Base-by-base conservation (phyloP, 257 asterid species). In the Solanum dulcamara region DNA sequence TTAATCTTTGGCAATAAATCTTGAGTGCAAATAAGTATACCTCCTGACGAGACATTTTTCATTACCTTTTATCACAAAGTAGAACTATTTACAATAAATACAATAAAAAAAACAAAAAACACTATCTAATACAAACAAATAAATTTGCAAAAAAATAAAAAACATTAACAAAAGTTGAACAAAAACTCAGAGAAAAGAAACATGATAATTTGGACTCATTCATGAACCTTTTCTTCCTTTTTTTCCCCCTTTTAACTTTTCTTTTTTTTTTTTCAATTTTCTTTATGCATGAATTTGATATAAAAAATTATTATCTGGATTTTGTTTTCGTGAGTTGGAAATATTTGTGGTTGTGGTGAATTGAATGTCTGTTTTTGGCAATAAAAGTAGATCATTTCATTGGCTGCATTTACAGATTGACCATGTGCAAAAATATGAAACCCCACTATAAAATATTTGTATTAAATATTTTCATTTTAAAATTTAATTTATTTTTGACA, bases 301-400 rank as follows among this genome's bases (percentile, higher is more conserved):
- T 7, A 0, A 7, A 26, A 64, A 64, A 44, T 24, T 24, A 75
- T 26, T 4, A 44, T 75, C 26, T 42, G 10, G 2, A 42, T 42
- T 74, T 74, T 74, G 22, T 42, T 48, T 84, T 77, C 37, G 33
- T 50, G 77, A 77, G 83, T 40, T 77, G 86, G 84, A 72, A 64
- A 46, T 71, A 55, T 24, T 42, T 72, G 85, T 88, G 86, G 88
- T 22, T 60, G 64, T 85, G 57, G 46, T 35, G 72, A 50, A 40
- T 24, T 50, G 72, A 22, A 22, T 17, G 11, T 18, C 33, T 28
- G 2, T 12, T 18, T 12, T 18, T 20, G 24, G 9, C 22, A 35
- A 53, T 18, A 35, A 81, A 81, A 81, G 40, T 48, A 85, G 9
- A 64, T 26, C 48, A 48, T 62, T 40, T 82, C 81, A 82, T 87